phyloP scores from a whole-genome alignment of 176 grass and related monocot species.

The Typha latifolia region DNA sequence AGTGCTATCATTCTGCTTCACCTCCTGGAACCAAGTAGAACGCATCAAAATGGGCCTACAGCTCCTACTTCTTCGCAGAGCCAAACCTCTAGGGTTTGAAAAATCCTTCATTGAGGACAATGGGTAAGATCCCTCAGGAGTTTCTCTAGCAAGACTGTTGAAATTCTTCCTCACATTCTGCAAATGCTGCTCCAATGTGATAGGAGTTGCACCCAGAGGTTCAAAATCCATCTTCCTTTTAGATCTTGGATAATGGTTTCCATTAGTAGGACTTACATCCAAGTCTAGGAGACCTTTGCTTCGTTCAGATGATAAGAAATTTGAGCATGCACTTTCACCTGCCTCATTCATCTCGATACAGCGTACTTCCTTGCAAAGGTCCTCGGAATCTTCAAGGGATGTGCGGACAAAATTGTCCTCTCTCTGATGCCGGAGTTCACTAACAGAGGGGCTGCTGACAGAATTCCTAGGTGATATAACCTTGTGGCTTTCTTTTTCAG shows the following conservation, averaged over 20 bases:
- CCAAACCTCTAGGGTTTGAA: slow-evolving; percentile 34
- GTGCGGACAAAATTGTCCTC: slow-evolving; percentile 25
- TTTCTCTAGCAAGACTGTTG: slow-evolving; percentile 29
- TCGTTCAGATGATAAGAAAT: slow-evolving; percentile 23
- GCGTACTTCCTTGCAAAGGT: slow-evolving; percentile 84
- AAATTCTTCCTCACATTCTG: slow-evolving; percentile 71
- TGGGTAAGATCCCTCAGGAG: slow-evolving; percentile 19
- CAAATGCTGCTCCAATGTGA: slow-evolving; percentile 86
- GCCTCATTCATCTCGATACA: slow-evolving; percentile 67
- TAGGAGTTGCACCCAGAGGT: slow-evolving; percentile 16
- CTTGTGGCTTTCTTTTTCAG: slow-evolving; percentile 24
- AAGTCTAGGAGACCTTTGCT: slow-evolving; percentile 35
- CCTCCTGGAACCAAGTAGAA: slow-evolving; percentile 43
- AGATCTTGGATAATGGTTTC: slow-evolving; percentile 23
- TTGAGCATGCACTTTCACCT: slow-evolving; percentile 25
- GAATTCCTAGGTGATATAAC: slow-evolving; percentile 25
- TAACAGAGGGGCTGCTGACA: slow-evolving; percentile 47
- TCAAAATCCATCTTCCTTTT: slow-evolving; percentile 19
- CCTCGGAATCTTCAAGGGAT: slow-evolving; percentile 52
- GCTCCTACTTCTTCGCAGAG: slow-evolving; percentile 67
- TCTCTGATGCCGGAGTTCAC: slow-evolving; percentile 28
- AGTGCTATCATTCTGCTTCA: slow-evolving; percentile 41
- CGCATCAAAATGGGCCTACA: slow-evolving; percentile 52
- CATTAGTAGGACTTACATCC: slow-evolving; percentile 15
- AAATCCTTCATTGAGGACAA: slow-evolving; percentile 34